phyloP scores from a whole-genome alignment of 257 asterid genomes.

The Salvia rosmarinus region DNA sequence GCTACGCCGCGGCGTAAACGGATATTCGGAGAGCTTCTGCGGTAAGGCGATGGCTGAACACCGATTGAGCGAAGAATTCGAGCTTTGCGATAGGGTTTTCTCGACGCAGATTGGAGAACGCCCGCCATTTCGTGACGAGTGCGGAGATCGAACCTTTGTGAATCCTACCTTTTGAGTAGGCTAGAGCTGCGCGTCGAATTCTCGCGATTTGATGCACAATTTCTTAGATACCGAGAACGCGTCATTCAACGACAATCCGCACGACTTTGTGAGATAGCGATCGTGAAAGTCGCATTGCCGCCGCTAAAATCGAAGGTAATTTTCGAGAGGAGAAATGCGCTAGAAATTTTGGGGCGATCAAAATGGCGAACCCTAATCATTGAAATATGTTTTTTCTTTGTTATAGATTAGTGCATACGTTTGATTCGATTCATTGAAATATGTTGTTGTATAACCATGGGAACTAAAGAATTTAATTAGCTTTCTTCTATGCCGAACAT shows the following conservation, averaged over 20 bases:
- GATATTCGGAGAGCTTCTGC: not conserved
- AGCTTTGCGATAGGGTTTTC: slow-evolving; percentile 37
- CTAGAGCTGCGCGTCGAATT: not conserved
- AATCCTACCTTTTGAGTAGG: slow-evolving; percentile 33
- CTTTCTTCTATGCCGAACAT: no score
- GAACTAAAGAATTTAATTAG: no score
- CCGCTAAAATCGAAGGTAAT: not conserved
- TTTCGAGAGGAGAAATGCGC: slow-evolving; percentile 19
- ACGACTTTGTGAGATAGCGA: slow-evolving; percentile 31
- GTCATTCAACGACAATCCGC: slow-evolving; percentile 33
- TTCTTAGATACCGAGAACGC: slow-evolving; percentile 21
- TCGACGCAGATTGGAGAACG: slow-evolving; percentile 8
- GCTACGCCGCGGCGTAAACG: slow-evolving; percentile 21
- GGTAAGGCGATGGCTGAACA: slow-evolving; percentile 10
- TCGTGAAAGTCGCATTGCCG: slow-evolving; percentile 23
- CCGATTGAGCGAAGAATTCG: slow-evolving; percentile 40
- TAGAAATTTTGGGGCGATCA: not conserved
- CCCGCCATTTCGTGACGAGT: slow-evolving; percentile 5
- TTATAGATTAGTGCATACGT: no score
- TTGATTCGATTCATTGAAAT: no score
- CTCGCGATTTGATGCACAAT: slow-evolving; percentile 19
- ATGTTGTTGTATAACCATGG: no score
- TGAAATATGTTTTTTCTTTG: no score
- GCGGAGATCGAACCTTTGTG: slow-evolving; percentile 24
- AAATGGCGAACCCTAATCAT: slow-evolving; percentile 12